A percentile compares a stretch with the other conserved stretches of the same genome.
phyloP scores from a whole-genome alignment of 2,329 filamentous ascomycete species.

The Fusarium globosum region DNA sequence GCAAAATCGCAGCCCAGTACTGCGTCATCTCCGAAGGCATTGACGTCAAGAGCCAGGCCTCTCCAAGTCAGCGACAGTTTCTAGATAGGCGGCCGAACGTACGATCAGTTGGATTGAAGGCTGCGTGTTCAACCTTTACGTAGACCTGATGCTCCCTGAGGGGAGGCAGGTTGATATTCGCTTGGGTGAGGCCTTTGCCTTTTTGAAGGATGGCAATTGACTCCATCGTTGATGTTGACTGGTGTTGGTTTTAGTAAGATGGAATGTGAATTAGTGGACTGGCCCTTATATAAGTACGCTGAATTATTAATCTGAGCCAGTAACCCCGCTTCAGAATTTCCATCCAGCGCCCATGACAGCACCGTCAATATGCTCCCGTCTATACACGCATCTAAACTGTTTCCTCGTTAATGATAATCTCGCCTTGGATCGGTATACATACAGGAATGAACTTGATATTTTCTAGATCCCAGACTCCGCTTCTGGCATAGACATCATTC shows the following conservation, averaged over 20 bases:
- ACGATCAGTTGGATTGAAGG: constrained; percentile 46
- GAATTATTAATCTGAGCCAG: not conserved
- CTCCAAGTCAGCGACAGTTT: not conserved
- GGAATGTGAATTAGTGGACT: not conserved
- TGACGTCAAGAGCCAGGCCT: constrained; percentile 48
- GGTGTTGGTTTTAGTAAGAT: not conserved
- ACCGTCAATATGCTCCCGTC: not conserved
- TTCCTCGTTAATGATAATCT: fast-evolving
- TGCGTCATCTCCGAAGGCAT: constrained; percentile 52
- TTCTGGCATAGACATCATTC: not conserved
- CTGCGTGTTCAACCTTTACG: constrained; percentile 39
- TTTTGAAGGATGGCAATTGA: constrained; percentile 20
- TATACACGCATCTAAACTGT: constrained; percentile 1
- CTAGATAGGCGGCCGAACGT: not conserved
- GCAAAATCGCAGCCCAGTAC: constrained; percentile 53
- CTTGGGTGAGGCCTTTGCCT: not conserved
- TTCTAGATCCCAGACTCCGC: not conserved
- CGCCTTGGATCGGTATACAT: fast-evolving
- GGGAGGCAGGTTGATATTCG: not conserved
- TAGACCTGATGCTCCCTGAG: constrained; percentile 34
- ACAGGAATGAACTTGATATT: not conserved
- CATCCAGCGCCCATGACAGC: not conserved
- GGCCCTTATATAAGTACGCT: not conserved
- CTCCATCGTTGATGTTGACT: not conserved
- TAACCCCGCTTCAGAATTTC: not conserved